Evolutionary conservation across 768 basidiomycete species (phyloP), one percentile per base, ranked within the genome.

Genomic region (Suillus sp.): DNA sequence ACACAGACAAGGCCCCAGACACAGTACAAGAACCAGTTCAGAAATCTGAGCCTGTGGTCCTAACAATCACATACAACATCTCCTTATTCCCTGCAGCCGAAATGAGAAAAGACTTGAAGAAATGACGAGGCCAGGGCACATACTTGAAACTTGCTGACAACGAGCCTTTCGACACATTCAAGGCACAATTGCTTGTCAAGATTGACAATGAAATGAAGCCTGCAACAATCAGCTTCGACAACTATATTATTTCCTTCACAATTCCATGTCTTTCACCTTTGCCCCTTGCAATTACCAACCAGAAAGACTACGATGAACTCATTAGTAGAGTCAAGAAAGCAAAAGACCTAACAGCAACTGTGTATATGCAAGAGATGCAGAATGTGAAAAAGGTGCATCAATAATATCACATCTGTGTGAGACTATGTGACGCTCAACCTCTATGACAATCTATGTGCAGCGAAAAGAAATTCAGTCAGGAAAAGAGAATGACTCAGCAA

Each of bases 21-120:
- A 60, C 25, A 48, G 42, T n/a, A 13, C 16, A 11, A 35, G 18
- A 14, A 34, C 43, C 59, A 16, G 4, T 34, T 50, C 38, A 38
- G 38, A 38, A 38, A 38, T 16, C 30, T 11, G 25, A 42, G 35
- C 1, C 34, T 35, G 34, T 35, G 1, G 8, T 35, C 34, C 25
- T 48, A 16, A 60, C 18, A 14, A 47, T 60, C 10, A 25, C 45
- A 20, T 60, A 60, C 35, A 60, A 60, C 9, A 14, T 60, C 27
- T 22, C 45, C 18, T 35, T 60, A 35, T 60, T 60, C 42, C 59
- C 59, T n/a, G 25, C 27, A 22, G 42, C n/a, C 18, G 47, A 60
- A 45, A 27, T 47, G 27, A 50, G 16, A 22, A 60, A 60, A 30
- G 59, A 60, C 47, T 20, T 60, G 42, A 60, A 60, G 59, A 60